Base-by-base conservation (phyloP, 1,284 basidiomycete species). In the Fomitopsis schrenkii region DNA sequence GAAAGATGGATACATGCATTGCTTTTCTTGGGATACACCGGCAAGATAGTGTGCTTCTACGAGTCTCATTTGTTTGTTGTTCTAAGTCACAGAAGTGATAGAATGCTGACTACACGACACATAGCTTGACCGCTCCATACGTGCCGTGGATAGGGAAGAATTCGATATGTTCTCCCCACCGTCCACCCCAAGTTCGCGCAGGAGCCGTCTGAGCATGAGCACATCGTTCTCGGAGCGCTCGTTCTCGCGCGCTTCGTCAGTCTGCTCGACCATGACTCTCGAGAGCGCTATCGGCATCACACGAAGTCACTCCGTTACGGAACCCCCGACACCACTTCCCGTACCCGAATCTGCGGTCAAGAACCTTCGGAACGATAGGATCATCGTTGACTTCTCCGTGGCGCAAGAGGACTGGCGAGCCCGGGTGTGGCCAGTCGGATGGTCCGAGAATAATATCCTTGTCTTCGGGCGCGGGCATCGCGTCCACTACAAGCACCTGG, bases 391-490 rank as follows among this genome's bases (percentile, higher is more conserved):
- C 62, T 82, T 77, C 64, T 70, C 70, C 33, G 68, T 73, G 35
- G 62, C 72, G 8, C 56, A 62, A 0, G 64, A 61, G 22, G 62
- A 64, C 30, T 64, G 60, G 46, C 45, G 35, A 35, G 57, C 60
- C 17, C 59, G 61, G 33, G 59, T 57, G 36, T 69, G 68, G 48
- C 75, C 81, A 14, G 67, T 83, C 12, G 73, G 76, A 54, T 82
- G 79, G 72, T 82, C 82, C 0, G 60, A 68, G 9, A 67, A 75
- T 17, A 81, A 80, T 66, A 65, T 79, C 9, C 65, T 83, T 9
- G 79, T 80, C 54, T 85, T 84, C 67, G 78, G 76, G 28, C 79
- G 83, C 14, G 80, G 79, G 4, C 82, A 83, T 65, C 74, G 83
- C 30, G 76, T 85, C 10, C 77, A 83, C 66, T 78, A 74, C 71